Base-by-base conservation (phyloP, 192 early-diverging fungal genomes). In the Dimargaris cristalligena region DNA sequence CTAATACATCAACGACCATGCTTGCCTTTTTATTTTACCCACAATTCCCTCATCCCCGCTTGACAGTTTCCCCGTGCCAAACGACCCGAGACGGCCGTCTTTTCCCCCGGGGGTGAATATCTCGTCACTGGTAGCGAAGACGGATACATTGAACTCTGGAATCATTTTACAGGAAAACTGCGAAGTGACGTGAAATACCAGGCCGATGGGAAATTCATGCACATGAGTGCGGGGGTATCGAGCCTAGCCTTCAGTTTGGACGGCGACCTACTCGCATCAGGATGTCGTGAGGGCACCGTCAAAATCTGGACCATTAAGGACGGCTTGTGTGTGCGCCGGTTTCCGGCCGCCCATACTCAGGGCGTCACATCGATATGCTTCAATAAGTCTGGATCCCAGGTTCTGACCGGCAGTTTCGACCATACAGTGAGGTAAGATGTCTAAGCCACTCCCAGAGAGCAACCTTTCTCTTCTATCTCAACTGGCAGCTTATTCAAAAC, bases 101-200 rank as follows among this genome's bases (percentile, higher is more conserved):
- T 96, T 64, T 91, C 91, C 0, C 80, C 86, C 2, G 82, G 87
- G 58, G 89, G 91, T 9, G 81, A 86, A 48, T 86, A 76, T 38
- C 65, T 97, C 20, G 90, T 76, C 6, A 94, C 92, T 23, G 95
- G 95, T 29, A 86, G 82, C 50, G 71, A 79, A 35, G 95, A 97
- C 74, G 95, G 95, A 1, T 90, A 95, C 67, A 89, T 98, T 63
- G 95, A 98, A 71, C 66, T 98, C 16, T 98, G 90, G 91, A 92
- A 93, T 61, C 85, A 81, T 58, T 73, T 88, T 58, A 94, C 92
- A 0, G 92, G 90, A 1, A 97, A 94, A 64, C 73, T 92, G 23
- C 71, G 90, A 32, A 84, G 74, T 52, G 92, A 94, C 72, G 71
- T 97, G 26, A 78, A 82, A 58, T 97, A 94, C 67, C 94, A 97